Evolutionary conservation across 306 rosid species (phyloP).

Genomic region (Neltuma alba): DNA sequence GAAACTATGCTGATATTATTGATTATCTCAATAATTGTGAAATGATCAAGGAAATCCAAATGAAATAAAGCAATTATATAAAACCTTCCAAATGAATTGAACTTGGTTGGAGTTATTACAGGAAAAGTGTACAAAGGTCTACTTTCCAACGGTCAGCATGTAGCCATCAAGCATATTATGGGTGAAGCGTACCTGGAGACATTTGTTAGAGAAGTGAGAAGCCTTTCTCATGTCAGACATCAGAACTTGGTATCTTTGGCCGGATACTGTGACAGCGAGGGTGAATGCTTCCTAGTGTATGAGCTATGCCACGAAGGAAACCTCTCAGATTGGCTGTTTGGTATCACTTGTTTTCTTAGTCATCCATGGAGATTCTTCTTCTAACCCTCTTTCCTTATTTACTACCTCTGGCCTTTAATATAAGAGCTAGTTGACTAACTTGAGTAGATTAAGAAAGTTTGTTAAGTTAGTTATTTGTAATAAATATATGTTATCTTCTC

Average conservation of each 20-base stretch:
- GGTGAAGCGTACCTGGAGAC: conserved; percentile 61
- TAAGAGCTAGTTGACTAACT: too few relatives aligned
- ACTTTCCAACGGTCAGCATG: conserved; percentile 54
- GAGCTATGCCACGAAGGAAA: conserved; percentile 67
- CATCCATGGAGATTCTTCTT: neutral
- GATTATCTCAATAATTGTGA: neutral
- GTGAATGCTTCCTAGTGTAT: conserved; percentile 71
- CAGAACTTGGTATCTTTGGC: conserved; percentile 61
- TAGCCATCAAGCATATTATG: conserved; percentile 68
- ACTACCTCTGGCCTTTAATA: too few relatives aligned
- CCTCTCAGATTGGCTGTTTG: conserved; percentile 79
- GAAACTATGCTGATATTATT: too few relatives aligned
- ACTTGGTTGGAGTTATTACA: conserved; percentile 6
- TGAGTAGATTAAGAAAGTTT: too few relatives aligned
- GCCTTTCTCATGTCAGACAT: conserved; percentile 62
- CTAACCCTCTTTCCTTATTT: conserved; percentile 8
- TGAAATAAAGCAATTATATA: neutral
- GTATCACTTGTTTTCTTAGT: conserved; percentile 26
- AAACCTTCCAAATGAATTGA: neutral
- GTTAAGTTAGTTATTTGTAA: too few relatives aligned
- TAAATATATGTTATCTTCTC: too few relatives aligned
- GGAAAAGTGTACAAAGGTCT: conserved; percentile 65
- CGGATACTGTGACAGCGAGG: conserved; percentile 49
- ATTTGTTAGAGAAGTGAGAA: conserved; percentile 65
- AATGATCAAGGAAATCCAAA: neutral